Percentiles rank a stretch among this genome's conserved stretches.
phyloP scores from a whole-genome alignment of 352 stramenopile genomes.

The Phytophthora lateralis region DNA sequence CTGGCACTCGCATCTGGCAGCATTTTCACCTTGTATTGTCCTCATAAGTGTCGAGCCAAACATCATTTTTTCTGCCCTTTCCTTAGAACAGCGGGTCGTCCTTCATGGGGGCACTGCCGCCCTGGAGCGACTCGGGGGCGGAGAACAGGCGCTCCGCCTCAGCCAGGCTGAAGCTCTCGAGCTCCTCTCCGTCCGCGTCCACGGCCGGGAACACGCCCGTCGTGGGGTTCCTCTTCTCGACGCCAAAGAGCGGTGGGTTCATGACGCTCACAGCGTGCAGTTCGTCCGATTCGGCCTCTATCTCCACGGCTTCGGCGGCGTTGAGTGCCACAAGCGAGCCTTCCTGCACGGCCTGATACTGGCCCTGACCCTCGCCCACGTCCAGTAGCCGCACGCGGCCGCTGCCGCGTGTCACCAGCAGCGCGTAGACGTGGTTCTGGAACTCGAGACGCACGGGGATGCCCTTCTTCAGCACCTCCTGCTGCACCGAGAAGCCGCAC shows the following conservation, averaged over 20 bases:
- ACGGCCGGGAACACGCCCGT: constrained; percentile 76
- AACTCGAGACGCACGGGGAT: constrained; percentile 61
- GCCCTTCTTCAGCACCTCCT: constrained; percentile 70
- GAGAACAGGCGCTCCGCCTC: constrained; percentile 69
- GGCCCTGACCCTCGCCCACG: constrained; percentile 36
- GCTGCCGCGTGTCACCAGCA: constrained; percentile 67
- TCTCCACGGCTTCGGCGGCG: constrained; percentile 54
- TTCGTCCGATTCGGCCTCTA: constrained; percentile 64
- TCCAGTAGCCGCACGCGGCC: constrained; percentile 63
- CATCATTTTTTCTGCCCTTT: background rate
- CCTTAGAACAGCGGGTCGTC: constrained; percentile 81
- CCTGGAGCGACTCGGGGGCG: constrained; percentile 75
- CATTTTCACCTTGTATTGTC: constrained; percentile 20
- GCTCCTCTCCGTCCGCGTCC: constrained; percentile 65
- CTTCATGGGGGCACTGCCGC: constrained; percentile 78
- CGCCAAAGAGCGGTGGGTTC: constrained; percentile 74
- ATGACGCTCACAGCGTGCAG: constrained; percentile 82
- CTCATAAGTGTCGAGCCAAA: constrained; percentile 6
- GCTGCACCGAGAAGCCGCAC: constrained; percentile 80
- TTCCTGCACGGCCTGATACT: constrained; percentile 45
- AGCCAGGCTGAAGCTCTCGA: constrained; percentile 57
- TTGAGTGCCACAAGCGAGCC: constrained; percentile 70
- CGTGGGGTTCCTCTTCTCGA: constrained; percentile 46
- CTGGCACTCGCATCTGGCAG: constrained; percentile 7
- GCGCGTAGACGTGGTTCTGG: constrained; percentile 77